Conservation (phyloP, 225 moss, liverwort and hornwort genomes). For the Asterella californica region DNA sequence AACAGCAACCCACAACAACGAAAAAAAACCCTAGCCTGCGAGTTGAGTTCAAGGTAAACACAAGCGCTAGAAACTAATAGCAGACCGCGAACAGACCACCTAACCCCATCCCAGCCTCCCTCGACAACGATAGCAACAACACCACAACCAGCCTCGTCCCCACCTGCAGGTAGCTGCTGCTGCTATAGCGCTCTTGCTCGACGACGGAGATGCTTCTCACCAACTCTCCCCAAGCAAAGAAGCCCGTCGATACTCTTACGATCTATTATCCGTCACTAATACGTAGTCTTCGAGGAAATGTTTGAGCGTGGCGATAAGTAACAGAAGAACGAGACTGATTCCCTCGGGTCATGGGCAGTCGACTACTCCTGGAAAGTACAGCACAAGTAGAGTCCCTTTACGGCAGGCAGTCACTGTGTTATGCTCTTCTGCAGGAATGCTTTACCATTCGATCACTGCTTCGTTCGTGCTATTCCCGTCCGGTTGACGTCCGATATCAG, state of each 20-base stretch:
- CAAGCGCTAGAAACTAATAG: neutral
- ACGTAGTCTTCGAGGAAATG: neutral
- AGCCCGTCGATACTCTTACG: neutral
- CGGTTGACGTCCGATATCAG: no score
- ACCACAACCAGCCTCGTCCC: neutral
- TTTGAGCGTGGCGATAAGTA: neutral
- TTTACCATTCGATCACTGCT: neutral
- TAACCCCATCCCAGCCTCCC: neutral
- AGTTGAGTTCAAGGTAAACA: neutral
- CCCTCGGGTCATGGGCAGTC: neutral
- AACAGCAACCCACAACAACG: neutral
- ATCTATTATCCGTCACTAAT: neutral
- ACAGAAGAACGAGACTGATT: neutral
- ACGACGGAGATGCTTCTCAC: neutral
- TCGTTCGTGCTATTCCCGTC: neutral
- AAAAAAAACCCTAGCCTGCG: constrained; percentile 1
- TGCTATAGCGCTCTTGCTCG: neutral
- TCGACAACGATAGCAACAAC: neutral
- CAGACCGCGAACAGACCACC: neutral
- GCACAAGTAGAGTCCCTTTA: neutral
- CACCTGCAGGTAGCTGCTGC: neutral
- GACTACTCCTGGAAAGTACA: neutral
- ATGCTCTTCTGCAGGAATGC: neutral
- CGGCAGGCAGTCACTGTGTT: neutral
- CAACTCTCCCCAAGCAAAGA: neutral